Conservation (phyloP, 495 filamentous ascomycete species). For the Friedmanniomyces simplex region DNA sequence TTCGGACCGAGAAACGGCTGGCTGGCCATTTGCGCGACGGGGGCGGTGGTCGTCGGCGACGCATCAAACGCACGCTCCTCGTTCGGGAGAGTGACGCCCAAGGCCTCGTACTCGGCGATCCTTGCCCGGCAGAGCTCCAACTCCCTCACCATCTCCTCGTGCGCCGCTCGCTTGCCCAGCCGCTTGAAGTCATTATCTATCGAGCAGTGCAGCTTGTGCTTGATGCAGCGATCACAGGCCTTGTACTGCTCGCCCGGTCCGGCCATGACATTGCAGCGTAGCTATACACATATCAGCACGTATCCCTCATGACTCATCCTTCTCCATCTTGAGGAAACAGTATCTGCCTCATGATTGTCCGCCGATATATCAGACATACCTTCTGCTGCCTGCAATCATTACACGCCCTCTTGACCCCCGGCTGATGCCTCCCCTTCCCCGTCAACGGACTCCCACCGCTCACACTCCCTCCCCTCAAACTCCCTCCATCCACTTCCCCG, state of each 20-base stretch:
- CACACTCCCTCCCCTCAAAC: background rate
- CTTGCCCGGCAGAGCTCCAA: constrained; percentile 46
- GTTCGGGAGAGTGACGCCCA: constrained; percentile 24
- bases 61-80: constrained; percentile 26
- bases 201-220: constrained; percentile 76
- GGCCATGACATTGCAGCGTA: constrained; percentile 69
- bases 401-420: constrained; percentile 61
- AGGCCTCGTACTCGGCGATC: constrained; percentile 22
- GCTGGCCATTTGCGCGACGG: constrained; percentile 14
- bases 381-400: constrained; percentile 96
- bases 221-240: constrained; percentile 72
- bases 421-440: constrained; percentile 13
- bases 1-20: constrained; percentile 16
- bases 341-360: background rate
- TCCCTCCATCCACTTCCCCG: background rate
- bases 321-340: constrained; percentile 1
- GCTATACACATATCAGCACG: constrained; percentile 36
- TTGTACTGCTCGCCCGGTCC: constrained; percentile 65
- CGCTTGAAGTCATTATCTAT: constrained; percentile 94
- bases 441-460: constrained; percentile 9
- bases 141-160: constrained; percentile 79
- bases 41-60: constrained; percentile 2
- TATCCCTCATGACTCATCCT: background rate
- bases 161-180: constrained; percentile 78
- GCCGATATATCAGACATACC: constrained; percentile 37